phyloP scores from a whole-genome alignment of 768 basidiomycete genomes.

The Xerocomellus dryophilus region DNA sequence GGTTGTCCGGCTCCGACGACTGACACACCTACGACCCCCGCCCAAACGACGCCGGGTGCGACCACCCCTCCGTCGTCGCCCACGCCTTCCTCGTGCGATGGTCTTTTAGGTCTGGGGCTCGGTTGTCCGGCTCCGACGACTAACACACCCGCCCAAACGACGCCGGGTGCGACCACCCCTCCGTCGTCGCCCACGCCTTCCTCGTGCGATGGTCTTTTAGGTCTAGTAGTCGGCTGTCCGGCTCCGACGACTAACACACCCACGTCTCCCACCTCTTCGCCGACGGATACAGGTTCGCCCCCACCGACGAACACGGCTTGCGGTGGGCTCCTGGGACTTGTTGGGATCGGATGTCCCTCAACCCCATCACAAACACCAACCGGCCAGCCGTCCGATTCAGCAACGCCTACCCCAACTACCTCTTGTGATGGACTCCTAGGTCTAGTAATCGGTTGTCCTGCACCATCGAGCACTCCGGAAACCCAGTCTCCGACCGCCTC shows the following conservation, averaged over 20 bases:
- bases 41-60: too few species aligned
- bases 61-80: too few species aligned
- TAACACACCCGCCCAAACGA: too few species aligned
- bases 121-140: constrained; percentile 12
- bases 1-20: constrained; percentile 6
- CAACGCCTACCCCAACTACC: background rate
- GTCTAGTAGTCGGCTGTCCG: constrained; percentile 14
- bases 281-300: background rate
- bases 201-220: constrained; percentile 9
- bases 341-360: constrained; percentile 11
- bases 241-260: constrained; percentile 4
- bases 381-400: background rate
- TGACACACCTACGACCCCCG: too few species aligned
- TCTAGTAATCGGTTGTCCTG: constrained; percentile 12
- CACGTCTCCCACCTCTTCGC: background rate
- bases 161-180: too few species aligned
- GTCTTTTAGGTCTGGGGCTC: constrained; percentile 13
- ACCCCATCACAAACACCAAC: background rate
- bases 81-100: background rate
- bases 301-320: constrained; percentile 6
- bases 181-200: too few species aligned
- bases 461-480: constrained; percentile 8
- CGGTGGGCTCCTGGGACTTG: constrained; percentile 15
- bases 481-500: constrained; percentile 4
- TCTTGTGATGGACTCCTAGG: constrained; percentile 10